phyloP scores from a whole-genome alignment of 306 rosid genomes.

The Cucumis sativus region Cucumber_9930_V3 NC_026659.2:24635501-24636000 shows the following conservation, averaged over 20 bases:
- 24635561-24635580: neutral
- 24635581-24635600: slow-evolving; percentile 30
- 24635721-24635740: slow-evolving; percentile 28
- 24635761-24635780: slow-evolving; percentile 26
- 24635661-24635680: slow-evolving; percentile 10
- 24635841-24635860: slow-evolving; percentile 38
- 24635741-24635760: slow-evolving; percentile 37
- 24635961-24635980: slow-evolving; percentile 1
- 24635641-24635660: slow-evolving; percentile 27
- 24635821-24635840: slow-evolving; percentile 33
- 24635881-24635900: slow-evolving; percentile 59
- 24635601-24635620: slow-evolving; percentile 20
- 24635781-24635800: slow-evolving; percentile 36
- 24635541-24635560: neutral
- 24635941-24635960: slow-evolving; percentile 15
- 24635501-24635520: neutral
- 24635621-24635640: slow-evolving; percentile 11
- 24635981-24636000: neutral
- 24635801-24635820: slow-evolving; percentile 34
- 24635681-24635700: slow-evolving; percentile 12
- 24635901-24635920: slow-evolving; percentile 60
- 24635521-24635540: neutral
- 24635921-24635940: slow-evolving; percentile 50
- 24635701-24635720: slow-evolving; percentile 31
- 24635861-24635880: slow-evolving; percentile 37